Conservation (phyloP, 768 basidiomycete genomes). For the Pleurotus tuoliensis region DNA sequence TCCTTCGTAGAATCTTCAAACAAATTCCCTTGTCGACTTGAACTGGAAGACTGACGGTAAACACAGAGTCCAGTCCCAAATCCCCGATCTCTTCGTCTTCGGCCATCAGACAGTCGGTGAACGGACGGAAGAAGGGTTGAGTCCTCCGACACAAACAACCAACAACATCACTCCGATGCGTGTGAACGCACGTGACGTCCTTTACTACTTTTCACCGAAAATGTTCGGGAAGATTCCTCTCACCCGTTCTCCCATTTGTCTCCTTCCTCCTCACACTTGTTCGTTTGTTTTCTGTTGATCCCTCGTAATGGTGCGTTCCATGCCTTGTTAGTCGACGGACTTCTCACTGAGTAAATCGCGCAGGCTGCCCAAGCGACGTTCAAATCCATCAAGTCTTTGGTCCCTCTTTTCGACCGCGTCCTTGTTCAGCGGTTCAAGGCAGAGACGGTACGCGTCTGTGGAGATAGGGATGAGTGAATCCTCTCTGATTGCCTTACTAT, state of each 20-base stretch:
- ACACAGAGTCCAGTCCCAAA: conserved; percentile 40
- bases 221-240: conserved; percentile 8
- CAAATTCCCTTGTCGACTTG: conserved; percentile 9
- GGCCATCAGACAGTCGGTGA: not conserved
- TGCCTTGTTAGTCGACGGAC: too few relatives aligned
- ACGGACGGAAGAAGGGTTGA: not conserved
- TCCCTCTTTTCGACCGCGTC: conserved; percentile 93
- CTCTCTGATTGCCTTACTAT: not conserved
- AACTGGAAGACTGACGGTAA: conserved; percentile 38
- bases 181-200: not conserved
- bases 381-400: conserved; percentile 88
- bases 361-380: conserved; percentile 89
- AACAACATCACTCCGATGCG: not conserved
- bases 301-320: conserved; percentile 8
- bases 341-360: not conserved
- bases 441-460: conserved; percentile 68
- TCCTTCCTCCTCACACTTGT: not conserved
- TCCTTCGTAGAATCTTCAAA: conserved; percentile 39
- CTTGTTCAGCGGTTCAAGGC: conserved; percentile 97
- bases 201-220: conserved; percentile 5
- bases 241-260: conserved; percentile 5
- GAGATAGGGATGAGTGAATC: not conserved
- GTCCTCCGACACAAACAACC: not conserved
- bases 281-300: conserved; percentile 1
- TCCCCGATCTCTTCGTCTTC: conserved; percentile 24